Evolutionary conservation across 495 filamentous ascomycete genomes (phyloP).

Genomic region (Penicillium bovifimosum): DNA sequence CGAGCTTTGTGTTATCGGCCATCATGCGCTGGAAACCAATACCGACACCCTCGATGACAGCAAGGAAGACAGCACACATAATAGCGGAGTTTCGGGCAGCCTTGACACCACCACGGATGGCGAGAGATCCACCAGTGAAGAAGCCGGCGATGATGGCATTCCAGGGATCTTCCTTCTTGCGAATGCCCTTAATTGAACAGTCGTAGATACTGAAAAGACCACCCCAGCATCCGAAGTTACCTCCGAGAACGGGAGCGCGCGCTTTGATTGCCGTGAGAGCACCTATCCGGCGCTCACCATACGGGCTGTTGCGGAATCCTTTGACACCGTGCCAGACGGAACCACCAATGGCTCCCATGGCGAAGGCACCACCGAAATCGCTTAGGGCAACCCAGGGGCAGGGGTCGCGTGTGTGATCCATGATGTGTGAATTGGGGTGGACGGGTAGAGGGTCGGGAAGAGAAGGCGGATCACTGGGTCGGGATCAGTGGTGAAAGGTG

Average conservation of each 20-base stretch:
- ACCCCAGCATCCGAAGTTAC: constrained; percentile 98
- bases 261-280: constrained; percentile 96
- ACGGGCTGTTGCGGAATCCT: constrained; percentile 82
- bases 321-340: constrained; percentile 98
- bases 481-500: not conserved
- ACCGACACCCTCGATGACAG: constrained; percentile 95
- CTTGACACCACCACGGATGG: constrained; percentile 81
- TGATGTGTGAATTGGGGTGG: constrained; percentile 24
- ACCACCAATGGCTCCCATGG: constrained; percentile 92
- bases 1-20: constrained; percentile 83
- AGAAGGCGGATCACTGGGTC: not conserved
- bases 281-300: constrained; percentile 92
- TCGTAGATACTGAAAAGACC: constrained; percentile 92
- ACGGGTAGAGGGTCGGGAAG: not conserved
- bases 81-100: constrained; percentile 92
- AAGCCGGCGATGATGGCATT: constrained; percentile 96
- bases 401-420: constrained; percentile 95
- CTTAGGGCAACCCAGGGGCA: constrained; percentile 95
- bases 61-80: constrained; percentile 86
- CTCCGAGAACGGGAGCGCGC: constrained; percentile 88
- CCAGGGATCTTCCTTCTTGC: constrained; percentile 96
- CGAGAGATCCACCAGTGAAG: constrained; percentile 90
- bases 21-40: constrained; percentile 97
- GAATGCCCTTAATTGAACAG: constrained; percentile 92
- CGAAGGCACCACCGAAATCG: constrained; percentile 95